Conservation (phyloP, 176 grass and related monocot species). For the Phyllostachys edulis region DNA sequence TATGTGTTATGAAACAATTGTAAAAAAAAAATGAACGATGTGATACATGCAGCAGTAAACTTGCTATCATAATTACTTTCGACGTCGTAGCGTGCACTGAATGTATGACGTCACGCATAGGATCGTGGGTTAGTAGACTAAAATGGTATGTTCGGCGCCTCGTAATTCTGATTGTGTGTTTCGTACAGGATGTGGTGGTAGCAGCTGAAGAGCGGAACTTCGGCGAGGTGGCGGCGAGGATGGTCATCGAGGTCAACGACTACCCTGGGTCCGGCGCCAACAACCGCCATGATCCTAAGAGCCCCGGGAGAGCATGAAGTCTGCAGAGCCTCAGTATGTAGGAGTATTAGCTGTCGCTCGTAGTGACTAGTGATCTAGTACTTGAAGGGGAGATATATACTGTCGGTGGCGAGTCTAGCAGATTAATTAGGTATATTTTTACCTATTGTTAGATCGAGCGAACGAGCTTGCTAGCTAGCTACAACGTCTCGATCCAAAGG, state of each 20-base stretch:
- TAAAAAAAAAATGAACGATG: too few species aligned
- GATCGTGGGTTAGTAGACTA: too few species aligned
- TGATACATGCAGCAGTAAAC: too few species aligned
- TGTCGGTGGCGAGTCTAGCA: neutral
- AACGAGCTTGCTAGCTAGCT: neutral
- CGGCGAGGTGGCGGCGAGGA: conserved; percentile 46
- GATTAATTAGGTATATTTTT: neutral
- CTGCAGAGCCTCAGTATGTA: neutral
- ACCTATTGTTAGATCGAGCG: neutral
- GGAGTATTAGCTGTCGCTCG: neutral
- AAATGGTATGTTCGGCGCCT: too few species aligned
- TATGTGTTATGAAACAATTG: too few species aligned
- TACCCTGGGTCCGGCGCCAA: conserved; percentile 85
- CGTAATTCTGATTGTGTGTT: neutral
- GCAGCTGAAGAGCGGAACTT: conserved; percentile 1
- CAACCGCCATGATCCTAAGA: conserved; percentile 66
- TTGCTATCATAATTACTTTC: too few species aligned
- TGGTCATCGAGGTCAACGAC: conserved; percentile 73
- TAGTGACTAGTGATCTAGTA: neutral
- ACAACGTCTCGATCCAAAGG: neutral
- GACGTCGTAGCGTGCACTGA: too few species aligned
- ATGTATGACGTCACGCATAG: too few species aligned
- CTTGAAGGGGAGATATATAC: neutral
- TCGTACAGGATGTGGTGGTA: neutral
- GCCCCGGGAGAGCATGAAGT: conserved; percentile 55